Conservation (phyloP, 331 rosid genomes). For the Quercus lobata region DNA sequence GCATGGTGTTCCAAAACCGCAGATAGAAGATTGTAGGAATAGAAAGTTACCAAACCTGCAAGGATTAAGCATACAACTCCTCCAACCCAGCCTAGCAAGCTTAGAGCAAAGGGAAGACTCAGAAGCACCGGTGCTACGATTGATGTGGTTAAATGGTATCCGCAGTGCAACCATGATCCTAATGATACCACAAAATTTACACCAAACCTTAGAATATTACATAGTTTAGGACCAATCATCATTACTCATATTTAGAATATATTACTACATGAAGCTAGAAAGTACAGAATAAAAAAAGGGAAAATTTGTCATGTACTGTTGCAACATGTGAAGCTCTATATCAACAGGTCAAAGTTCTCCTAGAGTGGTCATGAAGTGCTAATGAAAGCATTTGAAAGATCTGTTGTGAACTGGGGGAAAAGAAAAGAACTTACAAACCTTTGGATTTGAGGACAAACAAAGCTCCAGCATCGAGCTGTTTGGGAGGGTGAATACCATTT, state of each 20-base stretch:
- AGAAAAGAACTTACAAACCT: constrained; percentile 29
- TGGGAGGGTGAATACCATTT: constrained; percentile 13
- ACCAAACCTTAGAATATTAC: too few relatives aligned
- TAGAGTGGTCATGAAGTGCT: too few relatives aligned
- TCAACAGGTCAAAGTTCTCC: too few relatives aligned
- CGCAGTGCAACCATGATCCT: constrained; percentile 84
- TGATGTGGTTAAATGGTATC: constrained; percentile 80
- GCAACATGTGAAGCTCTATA: too few relatives aligned
- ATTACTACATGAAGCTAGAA: not conserved
- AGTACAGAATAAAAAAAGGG: not conserved
- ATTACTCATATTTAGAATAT: too few relatives aligned
- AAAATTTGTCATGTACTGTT: not conserved
- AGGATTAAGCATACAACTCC: constrained; percentile 52
- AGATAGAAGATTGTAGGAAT: constrained; percentile 71
- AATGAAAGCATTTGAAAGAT: too few relatives aligned
- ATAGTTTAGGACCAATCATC: too few relatives aligned
- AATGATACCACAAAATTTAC: not conserved
- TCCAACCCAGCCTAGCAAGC: constrained; percentile 65
- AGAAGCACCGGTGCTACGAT: constrained; percentile 62
- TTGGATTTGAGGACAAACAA: constrained; percentile 64
- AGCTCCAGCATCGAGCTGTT: constrained; percentile 66
- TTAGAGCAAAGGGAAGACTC: constrained; percentile 60
- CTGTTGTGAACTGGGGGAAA: not conserved
- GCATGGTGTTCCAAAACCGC: constrained; percentile 65
- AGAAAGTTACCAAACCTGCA: constrained; percentile 50